Evolutionary conservation across 345 rosid genomes (phyloP).

Genomic region (Rhodamnia rubescens): DNA sequence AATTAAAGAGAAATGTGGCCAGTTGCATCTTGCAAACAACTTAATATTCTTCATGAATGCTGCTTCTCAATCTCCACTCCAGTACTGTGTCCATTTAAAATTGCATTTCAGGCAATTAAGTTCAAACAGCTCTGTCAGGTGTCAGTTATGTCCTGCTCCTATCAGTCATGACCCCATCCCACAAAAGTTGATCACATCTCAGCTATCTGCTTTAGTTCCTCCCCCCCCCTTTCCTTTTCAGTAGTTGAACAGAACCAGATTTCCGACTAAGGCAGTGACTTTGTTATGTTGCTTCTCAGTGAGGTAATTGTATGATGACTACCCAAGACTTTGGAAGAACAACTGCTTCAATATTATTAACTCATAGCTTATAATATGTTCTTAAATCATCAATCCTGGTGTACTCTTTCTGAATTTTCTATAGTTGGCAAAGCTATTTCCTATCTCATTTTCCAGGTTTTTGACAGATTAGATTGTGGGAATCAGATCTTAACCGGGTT

Average conservation of each 20-base stretch:
- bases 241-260: background rate
- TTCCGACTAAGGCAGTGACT: background rate
- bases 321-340: background rate
- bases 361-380: background rate
- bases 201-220: background rate
- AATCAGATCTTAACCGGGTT: constrained; percentile 80
- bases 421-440: background rate
- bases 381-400: background rate
- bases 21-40: background rate
- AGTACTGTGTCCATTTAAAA: background rate
- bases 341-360: background rate
- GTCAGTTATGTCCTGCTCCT: background rate
- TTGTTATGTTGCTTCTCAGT: background rate
- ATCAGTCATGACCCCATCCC: background rate
- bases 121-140: background rate
- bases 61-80: background rate
- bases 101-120: background rate
- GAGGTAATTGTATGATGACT: background rate
- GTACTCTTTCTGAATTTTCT: background rate
- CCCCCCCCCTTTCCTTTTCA: background rate
- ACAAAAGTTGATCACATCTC: background rate
- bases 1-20: background rate
- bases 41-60: background rate
- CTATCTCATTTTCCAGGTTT: background rate
- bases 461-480: constrained; percentile 90